phyloP scores from a whole-genome alignment of 345 rosid genomes.

The Passiflora organensis region DNA sequence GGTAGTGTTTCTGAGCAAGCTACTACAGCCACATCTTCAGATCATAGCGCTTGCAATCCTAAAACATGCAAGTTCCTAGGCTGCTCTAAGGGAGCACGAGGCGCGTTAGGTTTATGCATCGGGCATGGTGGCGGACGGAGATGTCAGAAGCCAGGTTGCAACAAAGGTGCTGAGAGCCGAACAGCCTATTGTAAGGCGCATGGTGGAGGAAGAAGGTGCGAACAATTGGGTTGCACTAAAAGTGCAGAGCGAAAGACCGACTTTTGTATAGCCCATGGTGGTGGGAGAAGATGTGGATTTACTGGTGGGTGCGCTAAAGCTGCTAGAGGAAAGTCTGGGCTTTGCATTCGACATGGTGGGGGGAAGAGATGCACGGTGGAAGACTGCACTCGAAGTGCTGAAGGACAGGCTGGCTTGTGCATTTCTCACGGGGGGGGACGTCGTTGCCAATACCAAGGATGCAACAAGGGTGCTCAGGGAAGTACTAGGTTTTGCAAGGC shows the following conservation, averaged over 20 bases:
- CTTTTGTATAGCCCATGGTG: conserved; percentile 86
- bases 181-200: conserved; percentile 94
- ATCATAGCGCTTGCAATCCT: conserved; percentile 38
- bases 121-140: conserved; percentile 98
- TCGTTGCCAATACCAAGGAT: conserved; percentile 59
- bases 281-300: conserved; percentile 80
- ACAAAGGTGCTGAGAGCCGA: conserved; percentile 87
- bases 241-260: conserved; percentile 96
- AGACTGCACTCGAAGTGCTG: conserved; percentile 83
- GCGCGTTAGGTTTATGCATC: conserved; percentile 87
- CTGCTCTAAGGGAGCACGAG: conserved; percentile 85
- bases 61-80: conserved; percentile 76
- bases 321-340: conserved; percentile 92
- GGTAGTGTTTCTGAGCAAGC: conserved; percentile 54
- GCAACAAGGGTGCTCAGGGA: conserved; percentile 93
- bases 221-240: conserved; percentile 88
- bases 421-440: conserved; percentile 97
- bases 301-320: conserved; percentile 73
- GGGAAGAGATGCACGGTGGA: conserved; percentile 87
- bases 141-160: conserved; percentile 81
- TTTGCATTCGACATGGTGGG: conserved; percentile 92
- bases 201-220: conserved; percentile 94
- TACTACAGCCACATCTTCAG: conserved; percentile 43
- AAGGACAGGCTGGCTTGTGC: conserved; percentile 92
- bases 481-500: conserved; percentile 61